Conservation (phyloP, 805 yeast species). For the Saccharomyces paradoxus region DNA sequence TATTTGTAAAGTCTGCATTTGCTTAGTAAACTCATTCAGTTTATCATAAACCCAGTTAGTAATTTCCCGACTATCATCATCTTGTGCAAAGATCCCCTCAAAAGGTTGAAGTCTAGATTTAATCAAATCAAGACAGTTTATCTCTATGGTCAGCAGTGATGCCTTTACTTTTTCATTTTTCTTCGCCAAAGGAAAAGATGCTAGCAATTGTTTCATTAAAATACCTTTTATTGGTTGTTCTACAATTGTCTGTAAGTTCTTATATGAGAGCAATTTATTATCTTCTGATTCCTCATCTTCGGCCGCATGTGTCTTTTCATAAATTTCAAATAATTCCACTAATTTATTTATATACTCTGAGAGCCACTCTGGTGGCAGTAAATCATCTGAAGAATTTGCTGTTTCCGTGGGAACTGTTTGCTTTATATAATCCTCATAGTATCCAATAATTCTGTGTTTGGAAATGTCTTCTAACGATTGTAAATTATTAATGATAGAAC, state of each 20-base stretch:
- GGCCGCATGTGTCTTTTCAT: conserved; percentile 32
- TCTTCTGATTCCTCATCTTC: conserved; percentile 26
- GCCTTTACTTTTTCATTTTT: conserved; percentile 20
- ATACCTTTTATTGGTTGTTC: conserved; percentile 32
- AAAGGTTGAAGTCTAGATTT: conserved; percentile 43
- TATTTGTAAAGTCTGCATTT: conserved; percentile 39
- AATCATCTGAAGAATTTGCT: conserved; percentile 39
- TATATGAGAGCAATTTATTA: conserved; percentile 31
- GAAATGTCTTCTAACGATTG: conserved; percentile 13
- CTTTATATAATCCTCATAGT: conserved; percentile 15
- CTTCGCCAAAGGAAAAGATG: conserved; percentile 25
- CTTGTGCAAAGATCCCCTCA: conserved; percentile 29
- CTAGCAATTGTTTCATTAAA: conserved; percentile 22
- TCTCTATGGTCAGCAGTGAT: conserved; percentile 35
- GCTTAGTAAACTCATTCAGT: conserved; percentile 18
- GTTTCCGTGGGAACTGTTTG: conserved; percentile 1
- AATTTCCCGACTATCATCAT: conserved; percentile 22
- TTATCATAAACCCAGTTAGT: conserved; percentile 28
- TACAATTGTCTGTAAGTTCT: conserved; percentile 37
- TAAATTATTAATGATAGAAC: conserved; percentile 16
- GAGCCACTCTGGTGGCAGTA: conserved; percentile 81
- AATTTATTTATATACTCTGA: conserved; percentile 43
- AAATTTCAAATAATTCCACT: conserved; percentile 49
- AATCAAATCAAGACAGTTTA: conserved; percentile 56
- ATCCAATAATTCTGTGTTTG: conserved; percentile 15